Conservation (phyloP, 352 stramenopile species). For the Phytophthora pseudosyringae region DNA sequence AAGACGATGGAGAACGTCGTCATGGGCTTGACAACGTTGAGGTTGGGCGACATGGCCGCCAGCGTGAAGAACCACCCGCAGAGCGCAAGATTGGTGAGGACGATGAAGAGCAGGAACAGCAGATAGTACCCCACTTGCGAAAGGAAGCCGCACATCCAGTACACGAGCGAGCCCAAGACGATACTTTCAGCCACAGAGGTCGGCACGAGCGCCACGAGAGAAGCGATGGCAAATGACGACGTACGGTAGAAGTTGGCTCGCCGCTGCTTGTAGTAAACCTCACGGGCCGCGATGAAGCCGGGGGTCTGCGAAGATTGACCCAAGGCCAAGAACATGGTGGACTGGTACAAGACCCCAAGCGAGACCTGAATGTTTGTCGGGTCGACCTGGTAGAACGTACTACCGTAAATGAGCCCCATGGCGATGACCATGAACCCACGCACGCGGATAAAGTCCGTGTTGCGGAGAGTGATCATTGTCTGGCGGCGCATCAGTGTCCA, state of each 20-base stretch:
- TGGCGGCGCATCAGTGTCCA: conserved; percentile 47
- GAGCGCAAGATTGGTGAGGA: conserved; percentile 26
- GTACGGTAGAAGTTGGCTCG: conserved; percentile 87
- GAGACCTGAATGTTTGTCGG: conserved; percentile 29
- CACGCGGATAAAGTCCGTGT: conserved; percentile 29
- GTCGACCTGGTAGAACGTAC: conserved; percentile 40
- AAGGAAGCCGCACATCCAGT: conserved; percentile 86
- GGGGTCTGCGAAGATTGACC: conserved; percentile 64
- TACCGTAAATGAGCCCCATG: conserved; percentile 39
- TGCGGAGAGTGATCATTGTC: conserved; percentile 39
- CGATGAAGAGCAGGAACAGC: conserved; percentile 31
- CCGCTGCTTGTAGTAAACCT: conserved; percentile 79
- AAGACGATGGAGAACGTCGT: conserved; percentile 38
- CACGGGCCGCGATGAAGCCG: conserved; percentile 55
- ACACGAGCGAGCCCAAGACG: no score
- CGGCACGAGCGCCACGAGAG: conserved; percentile 19
- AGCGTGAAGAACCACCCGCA: conserved; percentile 39
- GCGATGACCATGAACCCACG: conserved; percentile 31
- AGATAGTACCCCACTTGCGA: conserved; percentile 12
- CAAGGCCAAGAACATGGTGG: conserved; percentile 67
- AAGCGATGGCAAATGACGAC: conserved; percentile 56
- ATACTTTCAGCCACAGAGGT: conserved; percentile 78
- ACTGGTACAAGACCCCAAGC: conserved; percentile 71
- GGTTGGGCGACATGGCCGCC: conserved; percentile 29
- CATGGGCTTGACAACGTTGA: conserved; percentile 40